Percentiles rank a stretch among this genome's conserved stretches.
phyloP scores from a whole-genome alignment of 768 basidiomycete genomes.

The Lentinus brumalis region DNA sequence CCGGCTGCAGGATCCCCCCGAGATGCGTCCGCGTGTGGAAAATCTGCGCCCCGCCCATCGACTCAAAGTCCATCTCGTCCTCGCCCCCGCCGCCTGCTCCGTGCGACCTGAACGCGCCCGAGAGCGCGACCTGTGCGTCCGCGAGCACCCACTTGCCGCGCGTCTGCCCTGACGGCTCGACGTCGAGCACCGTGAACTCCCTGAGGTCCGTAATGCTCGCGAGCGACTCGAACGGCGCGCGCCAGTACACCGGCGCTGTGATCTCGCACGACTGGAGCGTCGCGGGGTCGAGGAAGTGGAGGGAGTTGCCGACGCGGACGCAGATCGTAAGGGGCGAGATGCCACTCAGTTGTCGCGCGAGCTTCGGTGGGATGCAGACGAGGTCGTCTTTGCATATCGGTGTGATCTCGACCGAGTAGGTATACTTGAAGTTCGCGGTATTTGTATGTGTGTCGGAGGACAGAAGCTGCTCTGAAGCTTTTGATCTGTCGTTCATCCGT shows the following conservation, averaged over 20 bases:
- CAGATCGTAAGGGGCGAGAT: slow-evolving; percentile 88
- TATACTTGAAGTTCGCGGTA: slow-evolving; percentile 96
- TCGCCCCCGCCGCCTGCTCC: slow-evolving; percentile 44
- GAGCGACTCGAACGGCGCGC: slow-evolving; percentile 84
- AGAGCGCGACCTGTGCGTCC: slow-evolving; percentile 87
- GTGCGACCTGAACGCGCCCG: slow-evolving; percentile 73
- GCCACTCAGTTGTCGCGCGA: slow-evolving; percentile 82
- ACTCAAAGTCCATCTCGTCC: slow-evolving; percentile 63
- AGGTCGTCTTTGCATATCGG: slow-evolving; percentile 99
- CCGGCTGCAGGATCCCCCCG: slow-evolving; percentile 90
- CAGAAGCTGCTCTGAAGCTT: slow-evolving; percentile 91
- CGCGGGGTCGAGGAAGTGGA: slow-evolving; percentile 88
- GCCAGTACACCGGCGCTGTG: slow-evolving; percentile 81
- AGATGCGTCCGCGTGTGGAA: slow-evolving; percentile 97
- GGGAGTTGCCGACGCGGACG: slow-evolving; percentile 86
- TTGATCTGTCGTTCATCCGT: slow-evolving; percentile 55
- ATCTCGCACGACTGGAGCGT: slow-evolving; percentile 87
- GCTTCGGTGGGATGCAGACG: slow-evolving; percentile 82
- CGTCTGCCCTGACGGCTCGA: slow-evolving; percentile 77
- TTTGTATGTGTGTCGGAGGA: slow-evolving; percentile 90
- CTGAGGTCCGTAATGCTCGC: slow-evolving; percentile 83
- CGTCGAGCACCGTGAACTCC: slow-evolving; percentile 93
- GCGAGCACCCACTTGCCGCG: slow-evolving; percentile 83
- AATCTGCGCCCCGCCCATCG: slow-evolving; percentile 66
- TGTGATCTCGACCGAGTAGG: slow-evolving; percentile 95